phyloP scores from a whole-genome alignment of 1,139 yeast species.

The Meyerozyma elateridarum region DNA sequence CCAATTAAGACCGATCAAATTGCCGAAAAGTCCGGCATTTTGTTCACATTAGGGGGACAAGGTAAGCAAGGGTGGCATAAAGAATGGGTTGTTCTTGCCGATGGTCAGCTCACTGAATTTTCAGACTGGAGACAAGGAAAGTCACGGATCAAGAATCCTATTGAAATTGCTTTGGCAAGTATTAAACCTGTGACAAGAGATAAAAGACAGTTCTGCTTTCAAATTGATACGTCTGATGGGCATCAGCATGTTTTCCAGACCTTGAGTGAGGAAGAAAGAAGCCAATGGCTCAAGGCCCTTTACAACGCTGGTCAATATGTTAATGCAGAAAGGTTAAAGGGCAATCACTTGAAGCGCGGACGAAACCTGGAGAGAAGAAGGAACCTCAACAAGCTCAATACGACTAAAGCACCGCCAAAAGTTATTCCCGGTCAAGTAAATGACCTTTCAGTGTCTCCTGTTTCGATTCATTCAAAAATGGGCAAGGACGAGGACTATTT shows the following conservation, averaged over 20 bases:
- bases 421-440: constrained; percentile 15
- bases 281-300: constrained; percentile 62
- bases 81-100: constrained; percentile 75
- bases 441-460: constrained; percentile 29
- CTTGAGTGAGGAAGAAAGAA: constrained; percentile 61
- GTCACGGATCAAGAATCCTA: constrained; percentile 61
- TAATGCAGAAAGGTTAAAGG: constrained; percentile 23
- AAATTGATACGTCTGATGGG: constrained; percentile 67
- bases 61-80: constrained; percentile 87
- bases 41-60: constrained; percentile 68
- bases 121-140: constrained; percentile 79
- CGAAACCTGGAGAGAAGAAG: constrained; percentile 9
- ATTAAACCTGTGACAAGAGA: constrained; percentile 51
- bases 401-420: constrained; percentile 7
- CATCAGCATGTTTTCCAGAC: constrained; percentile 77
- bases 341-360: constrained; percentile 3
- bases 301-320: constrained; percentile 47
- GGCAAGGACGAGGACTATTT: constrained; percentile 26
- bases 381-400: constrained; percentile 7
- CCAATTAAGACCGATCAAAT: constrained; percentile 19
- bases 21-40: constrained; percentile 47
- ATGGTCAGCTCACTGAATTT: constrained; percentile 66
- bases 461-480: constrained; percentile 21
- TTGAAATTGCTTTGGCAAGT: constrained; percentile 68
- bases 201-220: constrained; percentile 61